phyloP scores from a whole-genome alignment of 139 green algal genomes.

The Coccomyxa sp. region DNA sequence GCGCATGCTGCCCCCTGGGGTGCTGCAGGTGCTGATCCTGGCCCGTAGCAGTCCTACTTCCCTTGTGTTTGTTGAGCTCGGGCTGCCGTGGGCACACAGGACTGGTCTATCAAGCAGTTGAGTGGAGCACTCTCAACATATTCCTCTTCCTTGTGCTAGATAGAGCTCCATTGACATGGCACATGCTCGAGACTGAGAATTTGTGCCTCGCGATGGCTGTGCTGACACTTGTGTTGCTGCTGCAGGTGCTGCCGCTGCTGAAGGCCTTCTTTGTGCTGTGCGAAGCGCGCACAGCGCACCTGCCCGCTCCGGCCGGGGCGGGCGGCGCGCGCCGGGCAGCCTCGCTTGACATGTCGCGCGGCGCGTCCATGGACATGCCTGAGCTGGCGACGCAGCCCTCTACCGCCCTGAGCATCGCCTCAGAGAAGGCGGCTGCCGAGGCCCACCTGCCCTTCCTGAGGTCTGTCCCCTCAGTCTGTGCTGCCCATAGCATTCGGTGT shows the following conservation, averaged over 20 bases:
- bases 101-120: no score
- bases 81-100: no score
- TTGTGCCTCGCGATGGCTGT: no score
- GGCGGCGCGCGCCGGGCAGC: no score
- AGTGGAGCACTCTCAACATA: no score
- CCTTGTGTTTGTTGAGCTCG: no score
- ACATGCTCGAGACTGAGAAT: not conserved
- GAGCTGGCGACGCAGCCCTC: conserved; percentile 10
- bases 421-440: conserved; percentile 2
- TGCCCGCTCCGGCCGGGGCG: conserved; percentile 31
- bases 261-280: conserved; percentile 91
- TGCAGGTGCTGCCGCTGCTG: conserved; percentile 81
- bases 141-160: no score
- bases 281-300: conserved; percentile 16
- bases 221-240: not conserved
- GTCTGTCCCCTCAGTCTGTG: no score
- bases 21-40: conserved; percentile 13
- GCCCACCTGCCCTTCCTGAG: conserved; percentile 23
- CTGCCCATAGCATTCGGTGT: no score
- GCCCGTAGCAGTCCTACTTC: no score
- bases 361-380: not conserved
- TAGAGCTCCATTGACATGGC: not conserved
- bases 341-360: not conserved
- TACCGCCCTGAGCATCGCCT: not conserved
- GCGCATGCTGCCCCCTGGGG: conserved; percentile 31